Conservation (phyloP, 2,329 filamentous ascomycete genomes). For the Fusarium nodosum region DNA sequence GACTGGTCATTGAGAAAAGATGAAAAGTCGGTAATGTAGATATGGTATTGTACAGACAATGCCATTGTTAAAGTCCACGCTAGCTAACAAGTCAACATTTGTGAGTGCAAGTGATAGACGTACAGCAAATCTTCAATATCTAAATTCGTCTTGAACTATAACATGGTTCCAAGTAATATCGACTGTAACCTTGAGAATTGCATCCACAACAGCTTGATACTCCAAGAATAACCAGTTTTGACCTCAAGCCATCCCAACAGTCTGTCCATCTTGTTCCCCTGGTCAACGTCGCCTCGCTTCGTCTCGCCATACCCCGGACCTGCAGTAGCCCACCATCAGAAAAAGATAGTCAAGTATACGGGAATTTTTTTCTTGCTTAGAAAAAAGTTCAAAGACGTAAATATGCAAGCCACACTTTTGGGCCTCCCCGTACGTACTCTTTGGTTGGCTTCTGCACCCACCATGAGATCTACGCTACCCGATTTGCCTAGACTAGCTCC, state of each 20-base stretch:
- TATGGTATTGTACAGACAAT: background rate
- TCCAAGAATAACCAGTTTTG: background rate
- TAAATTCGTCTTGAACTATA: background rate
- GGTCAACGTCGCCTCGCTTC: background rate
- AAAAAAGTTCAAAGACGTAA: background rate
- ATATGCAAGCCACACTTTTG: slow-evolving; percentile 24
- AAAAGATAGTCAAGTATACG: background rate
- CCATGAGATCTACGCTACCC: slow-evolving; percentile 22
- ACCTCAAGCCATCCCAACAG: background rate
- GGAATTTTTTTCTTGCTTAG: background rate
- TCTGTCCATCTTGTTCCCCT: background rate
- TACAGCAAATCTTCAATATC: background rate
- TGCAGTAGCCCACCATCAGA: slow-evolving; percentile 38
- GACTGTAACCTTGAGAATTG: background rate
- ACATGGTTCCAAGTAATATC: background rate
- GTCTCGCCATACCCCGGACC: slow-evolving; percentile 24
- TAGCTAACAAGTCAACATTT: too few relatives aligned
- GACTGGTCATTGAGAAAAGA: background rate
- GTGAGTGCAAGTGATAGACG: background rate
- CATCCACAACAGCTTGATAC: background rate
- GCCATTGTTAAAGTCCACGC: background rate
- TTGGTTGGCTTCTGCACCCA: background rate
- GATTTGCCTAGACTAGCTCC: background rate
- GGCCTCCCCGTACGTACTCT: background rate
- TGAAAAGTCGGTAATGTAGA: background rate